Percentiles rank a stretch among this genome's conserved stretches.
phyloP scores from a whole-genome alignment of 352 stramenopile genomes.

The Phytophthora nicotianae region DNA sequence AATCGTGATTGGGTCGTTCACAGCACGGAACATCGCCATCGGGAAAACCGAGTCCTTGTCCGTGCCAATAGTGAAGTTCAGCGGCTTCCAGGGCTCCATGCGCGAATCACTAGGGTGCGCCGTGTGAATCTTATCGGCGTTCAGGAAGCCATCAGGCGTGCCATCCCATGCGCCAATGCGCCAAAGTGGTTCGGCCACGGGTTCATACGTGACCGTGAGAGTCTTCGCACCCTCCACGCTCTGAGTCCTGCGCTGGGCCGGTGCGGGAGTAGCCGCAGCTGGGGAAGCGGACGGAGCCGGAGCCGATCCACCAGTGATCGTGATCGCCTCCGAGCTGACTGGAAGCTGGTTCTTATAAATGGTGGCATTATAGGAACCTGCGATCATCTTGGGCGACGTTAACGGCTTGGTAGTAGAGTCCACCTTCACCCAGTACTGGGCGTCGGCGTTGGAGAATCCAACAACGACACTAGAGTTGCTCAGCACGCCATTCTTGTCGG shows the following conservation, averaged over 20 bases:
- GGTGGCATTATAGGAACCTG: slow-evolving; percentile 53
- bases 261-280: background rate
- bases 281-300: background rate
- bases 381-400: slow-evolving; percentile 51
- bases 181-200: slow-evolving; percentile 41
- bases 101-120: slow-evolving; percentile 57
- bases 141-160: slow-evolving; percentile 52
- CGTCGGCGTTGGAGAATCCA: slow-evolving; percentile 43
- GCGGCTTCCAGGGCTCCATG: slow-evolving; percentile 37
- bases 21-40: slow-evolving; percentile 52
- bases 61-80: slow-evolving; percentile 37
- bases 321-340: slow-evolving; percentile 42
- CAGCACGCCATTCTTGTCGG: slow-evolving; percentile 36
- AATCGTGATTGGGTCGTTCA: slow-evolving; percentile 56
- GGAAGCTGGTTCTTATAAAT: slow-evolving; percentile 65
- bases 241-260: slow-evolving; percentile 9
- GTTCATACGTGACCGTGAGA: slow-evolving; percentile 32
- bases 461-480: slow-evolving; percentile 38
- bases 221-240: slow-evolving; percentile 15
- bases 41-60: slow-evolving; percentile 43
- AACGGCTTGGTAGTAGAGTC: slow-evolving; percentile 26
- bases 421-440: slow-evolving; percentile 57
- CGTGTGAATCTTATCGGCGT: slow-evolving; percentile 60
- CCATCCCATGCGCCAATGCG: slow-evolving; percentile 59
- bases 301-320: slow-evolving; percentile 16